Evolutionary conservation across 306 rosid species (phyloP).

Genomic region (Prunus armeniaca): DNA sequence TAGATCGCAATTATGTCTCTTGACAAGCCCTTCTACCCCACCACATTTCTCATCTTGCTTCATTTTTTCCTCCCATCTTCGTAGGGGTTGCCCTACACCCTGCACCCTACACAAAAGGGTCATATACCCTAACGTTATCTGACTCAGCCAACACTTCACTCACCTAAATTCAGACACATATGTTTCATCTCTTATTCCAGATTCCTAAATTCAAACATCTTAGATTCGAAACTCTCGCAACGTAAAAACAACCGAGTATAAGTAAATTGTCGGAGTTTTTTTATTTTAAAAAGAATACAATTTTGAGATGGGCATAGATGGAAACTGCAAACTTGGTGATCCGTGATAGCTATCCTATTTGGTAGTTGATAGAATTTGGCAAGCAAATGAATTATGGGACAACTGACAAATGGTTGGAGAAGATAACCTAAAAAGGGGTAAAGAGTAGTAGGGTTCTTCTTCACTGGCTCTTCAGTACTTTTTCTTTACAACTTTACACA

Average conservation of each 20-base stretch:
- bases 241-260: too few relatives aligned
- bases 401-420: slow-evolving; percentile 25
- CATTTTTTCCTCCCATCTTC: slow-evolving; percentile 1
- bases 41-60: slow-evolving; percentile 26
- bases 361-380: neutral
- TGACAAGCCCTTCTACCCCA: slow-evolving; percentile 21
- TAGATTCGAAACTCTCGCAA: too few relatives aligned
- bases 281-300: too few relatives aligned
- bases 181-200: too few relatives aligned
- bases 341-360: neutral
- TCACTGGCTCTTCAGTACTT: neutral
- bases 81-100: neutral
- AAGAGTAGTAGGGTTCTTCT: too few relatives aligned
- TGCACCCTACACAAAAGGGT: neutral
- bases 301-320: neutral
- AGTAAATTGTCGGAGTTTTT: too few relatives aligned
- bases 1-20: slow-evolving; percentile 36
- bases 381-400: slow-evolving; percentile 25
- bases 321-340: neutral
- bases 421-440: slow-evolving; percentile 28
- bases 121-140: neutral
- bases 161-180: too few relatives aligned
- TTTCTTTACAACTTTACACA: slow-evolving; percentile 7
- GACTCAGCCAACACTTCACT: neutral
- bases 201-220: too few relatives aligned